Conservation (phyloP, 441 rosid species). For the Biscutella laevigata region DNA sequence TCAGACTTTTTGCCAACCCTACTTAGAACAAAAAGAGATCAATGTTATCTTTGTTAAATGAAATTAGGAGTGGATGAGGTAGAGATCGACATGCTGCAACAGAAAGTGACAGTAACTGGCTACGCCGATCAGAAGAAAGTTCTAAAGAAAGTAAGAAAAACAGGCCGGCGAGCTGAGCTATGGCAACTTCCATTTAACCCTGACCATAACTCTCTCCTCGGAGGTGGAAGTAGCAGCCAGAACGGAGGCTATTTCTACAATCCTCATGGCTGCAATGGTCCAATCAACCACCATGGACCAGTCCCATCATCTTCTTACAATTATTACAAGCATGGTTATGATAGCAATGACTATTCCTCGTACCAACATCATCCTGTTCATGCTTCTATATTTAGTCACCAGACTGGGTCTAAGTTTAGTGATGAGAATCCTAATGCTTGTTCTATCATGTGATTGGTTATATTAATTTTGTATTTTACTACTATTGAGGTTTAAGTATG, state of each 20-base stretch:
- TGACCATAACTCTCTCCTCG: constrained; percentile 27
- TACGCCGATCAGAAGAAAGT: constrained; percentile 70
- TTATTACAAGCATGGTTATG: constrained; percentile 73
- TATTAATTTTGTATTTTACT: background rate
- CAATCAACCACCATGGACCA: constrained; percentile 35
- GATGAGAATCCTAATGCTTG: constrained; percentile 84
- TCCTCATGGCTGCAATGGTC: constrained; percentile 58
- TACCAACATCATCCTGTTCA: constrained; percentile 40
- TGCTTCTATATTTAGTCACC: constrained; percentile 45
- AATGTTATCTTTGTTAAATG: too few relatives aligned
- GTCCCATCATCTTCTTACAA: constrained; percentile 67
- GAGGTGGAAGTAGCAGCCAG: constrained; percentile 43
- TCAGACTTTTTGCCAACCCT: too few relatives aligned
- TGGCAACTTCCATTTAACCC: constrained; percentile 73
- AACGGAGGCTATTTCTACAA: constrained; percentile 28
- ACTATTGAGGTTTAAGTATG: background rate
- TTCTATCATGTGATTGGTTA: constrained; percentile 43
- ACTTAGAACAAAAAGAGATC: too few relatives aligned
- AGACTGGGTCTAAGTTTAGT: constrained; percentile 53
- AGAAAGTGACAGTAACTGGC: constrained; percentile 71
- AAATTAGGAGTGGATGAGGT: constrained; percentile 56
- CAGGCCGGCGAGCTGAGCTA: constrained; percentile 69
- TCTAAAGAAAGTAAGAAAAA: constrained; percentile 50
- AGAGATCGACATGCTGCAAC: constrained; percentile 55
- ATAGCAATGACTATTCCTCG: constrained; percentile 35